Conservation (phyloP, 192 early-diverging fungal species). For the Podila verticillata region DNA sequence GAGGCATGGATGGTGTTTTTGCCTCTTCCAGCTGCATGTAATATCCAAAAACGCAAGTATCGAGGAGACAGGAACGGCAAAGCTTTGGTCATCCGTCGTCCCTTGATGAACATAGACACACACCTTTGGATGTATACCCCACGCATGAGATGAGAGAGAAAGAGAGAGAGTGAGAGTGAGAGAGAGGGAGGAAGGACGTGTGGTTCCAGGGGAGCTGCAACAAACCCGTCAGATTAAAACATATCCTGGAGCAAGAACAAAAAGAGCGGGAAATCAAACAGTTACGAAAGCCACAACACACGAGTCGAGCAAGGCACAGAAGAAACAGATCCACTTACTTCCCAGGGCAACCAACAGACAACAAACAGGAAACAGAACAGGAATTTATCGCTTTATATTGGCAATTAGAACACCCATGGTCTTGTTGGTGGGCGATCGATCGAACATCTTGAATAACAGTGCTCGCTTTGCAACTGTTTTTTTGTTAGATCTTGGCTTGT, state of each 20-base stretch:
- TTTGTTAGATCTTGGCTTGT: slow-evolving; percentile 45
- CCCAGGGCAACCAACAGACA: background rate
- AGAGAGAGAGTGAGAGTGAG: too few species aligned
- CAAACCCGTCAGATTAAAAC: background rate
- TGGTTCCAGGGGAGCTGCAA: background rate
- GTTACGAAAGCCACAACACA: background rate
- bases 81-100: background rate
- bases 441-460: background rate
- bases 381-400: too few species aligned
- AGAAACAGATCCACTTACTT: background rate
- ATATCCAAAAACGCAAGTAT: background rate
- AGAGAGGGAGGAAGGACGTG: background rate
- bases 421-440: background rate
- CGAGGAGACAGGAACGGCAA: background rate
- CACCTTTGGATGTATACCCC: too few species aligned
- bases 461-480: background rate
- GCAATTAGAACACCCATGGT: too few species aligned
- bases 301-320: background rate
- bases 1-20: slow-evolving; percentile 1
- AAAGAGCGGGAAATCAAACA: slow-evolving; percentile 6
- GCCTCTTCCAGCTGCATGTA: background rate
- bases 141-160: too few species aligned
- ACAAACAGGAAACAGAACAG: too few species aligned
- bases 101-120: background rate
- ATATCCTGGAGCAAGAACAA: background rate